A percentile compares a stretch with the other conserved stretches of the same genome.
Evolutionary conservation across 2,329 filamentous ascomycete species (phyloP).

Genomic region (Plectosphaerella sp.): DNA sequence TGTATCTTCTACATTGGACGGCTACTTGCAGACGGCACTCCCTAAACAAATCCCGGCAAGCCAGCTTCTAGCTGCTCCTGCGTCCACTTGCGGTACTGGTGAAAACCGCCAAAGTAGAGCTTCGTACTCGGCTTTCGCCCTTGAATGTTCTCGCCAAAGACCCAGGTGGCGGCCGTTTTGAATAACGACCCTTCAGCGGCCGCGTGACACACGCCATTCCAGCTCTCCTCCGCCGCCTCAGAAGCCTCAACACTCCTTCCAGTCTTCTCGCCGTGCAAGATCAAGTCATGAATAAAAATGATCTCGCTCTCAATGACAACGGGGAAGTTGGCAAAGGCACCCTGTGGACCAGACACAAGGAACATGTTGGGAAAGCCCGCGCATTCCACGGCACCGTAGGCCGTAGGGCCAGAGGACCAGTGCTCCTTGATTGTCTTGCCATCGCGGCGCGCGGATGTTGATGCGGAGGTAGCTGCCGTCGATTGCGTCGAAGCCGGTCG

Average conservation of each 20-base stretch:
- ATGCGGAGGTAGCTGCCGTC: neutral
- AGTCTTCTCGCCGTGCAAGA: neutral
- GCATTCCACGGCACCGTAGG: neutral
- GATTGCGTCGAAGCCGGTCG: neutral
- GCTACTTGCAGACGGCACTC: too few species aligned
- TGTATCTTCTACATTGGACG: too few species aligned
- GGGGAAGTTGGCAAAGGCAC: neutral
- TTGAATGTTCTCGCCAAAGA: neutral
- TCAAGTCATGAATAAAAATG: neutral
- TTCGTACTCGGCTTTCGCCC: neutral
- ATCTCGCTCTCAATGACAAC: neutral
- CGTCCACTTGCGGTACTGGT: neutral
- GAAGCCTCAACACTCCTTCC: neutral
- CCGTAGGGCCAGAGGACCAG: slow-evolving; percentile 11
- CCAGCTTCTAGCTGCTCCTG: neutral
- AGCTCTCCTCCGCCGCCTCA: neutral
- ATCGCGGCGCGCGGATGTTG: neutral
- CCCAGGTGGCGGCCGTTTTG: neutral
- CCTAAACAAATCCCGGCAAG: neutral
- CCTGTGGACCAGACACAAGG: neutral
- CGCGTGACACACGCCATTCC: neutral
- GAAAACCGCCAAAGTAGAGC: neutral
- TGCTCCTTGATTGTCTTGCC: neutral
- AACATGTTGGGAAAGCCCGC: slow-evolving; percentile 26
- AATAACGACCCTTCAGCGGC: neutral